These are phyloP conservation scores for Chaetomium olivaceum DNA, from an alignment of 2,329 filamentous ascomycete genomes.

Conservation along the genomic window DNA sequence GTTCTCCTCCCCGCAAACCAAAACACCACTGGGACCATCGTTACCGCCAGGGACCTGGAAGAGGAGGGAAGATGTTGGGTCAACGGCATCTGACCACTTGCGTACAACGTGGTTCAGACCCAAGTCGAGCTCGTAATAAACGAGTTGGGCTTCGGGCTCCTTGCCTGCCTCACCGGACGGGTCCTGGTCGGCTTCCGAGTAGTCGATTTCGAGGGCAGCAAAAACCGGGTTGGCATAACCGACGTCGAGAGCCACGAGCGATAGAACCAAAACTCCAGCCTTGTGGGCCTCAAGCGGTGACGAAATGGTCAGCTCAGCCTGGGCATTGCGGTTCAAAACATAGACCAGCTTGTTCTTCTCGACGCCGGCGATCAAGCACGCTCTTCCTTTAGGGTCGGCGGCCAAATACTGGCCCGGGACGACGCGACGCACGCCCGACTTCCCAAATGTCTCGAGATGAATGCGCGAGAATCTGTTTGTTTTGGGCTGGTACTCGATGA, in stretches of 20 bases:
- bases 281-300: conserved; percentile 96
- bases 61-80: conserved; percentile 82
- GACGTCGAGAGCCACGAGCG: conserved; percentile 85
- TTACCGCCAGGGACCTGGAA: conserved; percentile 95
- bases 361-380: conserved; percentile 87
- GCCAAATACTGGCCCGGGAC: conserved; percentile 95
- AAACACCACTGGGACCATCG: conserved; percentile 89
- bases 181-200: conserved; percentile 88
- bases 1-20: conserved; percentile 92
- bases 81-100: conserved; percentile 93
- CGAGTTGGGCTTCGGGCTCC: conserved; percentile 83
- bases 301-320: conserved; percentile 94
- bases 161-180: conserved; percentile 78
- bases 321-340: conserved; percentile 91
- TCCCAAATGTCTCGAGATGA: conserved; percentile 96
- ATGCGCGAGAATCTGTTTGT: conserved; percentile 86
- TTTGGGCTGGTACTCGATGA: conserved; percentile 85
- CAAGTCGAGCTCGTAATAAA: conserved; percentile 97
- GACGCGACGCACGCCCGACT: conserved; percentile 90
- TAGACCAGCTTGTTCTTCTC: conserved; percentile 99
- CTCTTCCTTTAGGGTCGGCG: conserved; percentile 91
- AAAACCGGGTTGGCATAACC: conserved; percentile 98
- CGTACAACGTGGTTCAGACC: conserved; percentile 96
- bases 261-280: conserved; percentile 84
- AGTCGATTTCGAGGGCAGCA: conserved; percentile 90